Evolutionary conservation across 1,139 yeast genomes (phyloP).

Genomic region (Scheffersomyces insectosa): DNA sequence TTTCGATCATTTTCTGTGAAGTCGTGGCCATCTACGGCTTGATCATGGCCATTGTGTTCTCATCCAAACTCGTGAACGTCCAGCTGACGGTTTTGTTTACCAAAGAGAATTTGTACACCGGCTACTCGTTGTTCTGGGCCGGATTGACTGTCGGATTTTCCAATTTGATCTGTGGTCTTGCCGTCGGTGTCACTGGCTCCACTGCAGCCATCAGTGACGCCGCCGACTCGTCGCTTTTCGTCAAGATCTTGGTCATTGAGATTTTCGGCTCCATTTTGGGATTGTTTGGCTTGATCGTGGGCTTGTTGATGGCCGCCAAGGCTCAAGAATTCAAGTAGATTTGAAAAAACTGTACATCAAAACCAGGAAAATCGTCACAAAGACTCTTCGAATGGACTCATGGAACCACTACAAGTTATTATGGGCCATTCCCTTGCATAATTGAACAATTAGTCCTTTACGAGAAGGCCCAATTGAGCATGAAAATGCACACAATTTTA

Average conservation of each 20-base stretch:
- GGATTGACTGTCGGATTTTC: constrained; percentile 94
- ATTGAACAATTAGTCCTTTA: no score
- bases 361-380: background rate
- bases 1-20: constrained; percentile 97
- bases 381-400: background rate
- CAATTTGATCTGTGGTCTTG: constrained; percentile 93
- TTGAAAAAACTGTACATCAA: background rate
- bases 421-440: no score
- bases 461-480: no score
- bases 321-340: constrained; percentile 70
- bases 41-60: constrained; percentile 96
- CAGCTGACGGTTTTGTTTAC: constrained; percentile 64
- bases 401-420: no score
- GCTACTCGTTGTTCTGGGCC: constrained; percentile 96
- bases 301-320: constrained; percentile 94
- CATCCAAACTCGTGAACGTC: constrained; percentile 80
- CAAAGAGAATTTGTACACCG: constrained; percentile 89
- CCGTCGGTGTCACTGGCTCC: constrained; percentile 97
- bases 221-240: constrained; percentile 92
- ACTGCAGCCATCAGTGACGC: constrained; percentile 99
- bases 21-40: constrained; percentile 98
- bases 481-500: no score
- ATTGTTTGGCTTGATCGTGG: constrained; percentile 90
- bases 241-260: constrained; percentile 93
- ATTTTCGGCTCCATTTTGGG: constrained; percentile 97